These are phyloP conservation scores for Scytalidium lignicola DNA, from an alignment of 2,329 filamentous ascomycete genomes.

Conservation along the genomic window DNA sequence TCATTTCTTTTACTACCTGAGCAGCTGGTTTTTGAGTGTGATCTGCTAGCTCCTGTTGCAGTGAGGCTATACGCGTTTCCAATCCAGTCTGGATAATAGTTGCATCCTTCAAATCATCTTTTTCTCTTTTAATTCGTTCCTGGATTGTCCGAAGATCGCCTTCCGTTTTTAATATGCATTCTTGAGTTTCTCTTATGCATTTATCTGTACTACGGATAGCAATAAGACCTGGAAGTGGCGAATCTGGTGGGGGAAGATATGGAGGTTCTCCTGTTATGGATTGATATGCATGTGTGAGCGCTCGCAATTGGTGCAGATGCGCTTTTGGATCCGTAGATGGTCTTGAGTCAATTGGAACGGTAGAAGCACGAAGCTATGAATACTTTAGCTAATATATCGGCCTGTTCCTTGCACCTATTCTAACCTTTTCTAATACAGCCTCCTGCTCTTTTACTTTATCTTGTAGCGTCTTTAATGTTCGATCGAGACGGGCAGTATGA, in stretches of 20 bases:
- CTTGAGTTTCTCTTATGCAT: conserved; percentile 59
- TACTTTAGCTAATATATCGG: conserved; percentile 5
- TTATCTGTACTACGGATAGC: conserved; percentile 63
- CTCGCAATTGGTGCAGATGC: conserved; percentile 40
- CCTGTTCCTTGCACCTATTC: conserved; percentile 1
- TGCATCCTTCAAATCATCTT: conserved; percentile 48
- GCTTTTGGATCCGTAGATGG: conserved; percentile 26
- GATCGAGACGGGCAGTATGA: conserved; percentile 54
- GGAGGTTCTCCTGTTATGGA: conserved; percentile 56
- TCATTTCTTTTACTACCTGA: conserved; percentile 57
- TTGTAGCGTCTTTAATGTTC: conserved; percentile 64
- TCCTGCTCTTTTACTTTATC: conserved; percentile 50
- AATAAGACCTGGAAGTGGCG: conserved; percentile 65
- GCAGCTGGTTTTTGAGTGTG: conserved; percentile 53
- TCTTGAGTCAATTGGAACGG: conserved; percentile 16
- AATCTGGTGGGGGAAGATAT: conserved; percentile 61
- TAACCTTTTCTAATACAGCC: conserved; percentile 41
- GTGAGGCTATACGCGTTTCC: conserved; percentile 50
- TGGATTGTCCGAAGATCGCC: conserved; percentile 37
- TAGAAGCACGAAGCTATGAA: conserved; percentile 22
- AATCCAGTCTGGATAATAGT: conserved; percentile 48
- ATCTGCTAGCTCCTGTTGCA: conserved; percentile 53
- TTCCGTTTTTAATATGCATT: conserved; percentile 46
- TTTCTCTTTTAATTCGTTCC: conserved; percentile 45
- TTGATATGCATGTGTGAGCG: conserved; percentile 61